These are phyloP conservation scores for Exserohilum turcica DNA, from an alignment of 2,329 filamentous ascomycete species.

Conservation along the genomic window DNA sequence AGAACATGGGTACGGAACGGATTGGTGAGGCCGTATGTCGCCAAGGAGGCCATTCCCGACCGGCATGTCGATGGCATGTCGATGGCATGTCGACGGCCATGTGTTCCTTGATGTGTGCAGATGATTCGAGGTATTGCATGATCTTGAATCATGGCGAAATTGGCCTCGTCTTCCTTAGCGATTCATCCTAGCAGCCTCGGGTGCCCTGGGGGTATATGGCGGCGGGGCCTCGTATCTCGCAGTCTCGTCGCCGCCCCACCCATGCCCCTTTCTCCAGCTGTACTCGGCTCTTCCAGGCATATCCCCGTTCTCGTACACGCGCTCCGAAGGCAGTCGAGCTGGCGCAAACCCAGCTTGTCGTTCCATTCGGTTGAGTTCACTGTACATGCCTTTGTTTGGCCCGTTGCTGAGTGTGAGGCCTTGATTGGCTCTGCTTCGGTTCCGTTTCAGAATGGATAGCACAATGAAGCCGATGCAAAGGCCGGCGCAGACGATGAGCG, in stretches of 20 bases:
- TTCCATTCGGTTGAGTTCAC: neutral
- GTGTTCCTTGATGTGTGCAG: neutral
- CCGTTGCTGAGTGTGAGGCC: neutral
- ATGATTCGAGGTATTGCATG: neutral
- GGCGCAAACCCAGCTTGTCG: neutral
- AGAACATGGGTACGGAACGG: too few species aligned
- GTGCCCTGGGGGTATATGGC: conserved; percentile 20
- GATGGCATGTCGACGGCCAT: too few species aligned
- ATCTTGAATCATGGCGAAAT: neutral
- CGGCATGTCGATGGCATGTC: too few species aligned
- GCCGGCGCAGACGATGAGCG: conserved; percentile 22
- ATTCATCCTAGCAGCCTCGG: conserved; percentile 14
- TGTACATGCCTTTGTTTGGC: neutral
- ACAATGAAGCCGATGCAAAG: conserved; percentile 20
- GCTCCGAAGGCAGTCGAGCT: neutral
- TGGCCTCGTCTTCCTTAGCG: neutral
- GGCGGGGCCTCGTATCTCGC: conserved; percentile 11
- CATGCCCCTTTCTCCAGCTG: neutral
- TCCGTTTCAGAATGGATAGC: conserved; percentile 14
- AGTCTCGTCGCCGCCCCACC: neutral
- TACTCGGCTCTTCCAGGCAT: neutral
- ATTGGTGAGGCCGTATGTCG: neutral
- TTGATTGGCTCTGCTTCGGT: neutral
- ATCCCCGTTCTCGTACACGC: neutral
- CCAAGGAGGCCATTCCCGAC: neutral